These are phyloP conservation scores for Lantana camara DNA, from an alignment of 257 asterid genomes.

Conservation along the genomic window DNA sequence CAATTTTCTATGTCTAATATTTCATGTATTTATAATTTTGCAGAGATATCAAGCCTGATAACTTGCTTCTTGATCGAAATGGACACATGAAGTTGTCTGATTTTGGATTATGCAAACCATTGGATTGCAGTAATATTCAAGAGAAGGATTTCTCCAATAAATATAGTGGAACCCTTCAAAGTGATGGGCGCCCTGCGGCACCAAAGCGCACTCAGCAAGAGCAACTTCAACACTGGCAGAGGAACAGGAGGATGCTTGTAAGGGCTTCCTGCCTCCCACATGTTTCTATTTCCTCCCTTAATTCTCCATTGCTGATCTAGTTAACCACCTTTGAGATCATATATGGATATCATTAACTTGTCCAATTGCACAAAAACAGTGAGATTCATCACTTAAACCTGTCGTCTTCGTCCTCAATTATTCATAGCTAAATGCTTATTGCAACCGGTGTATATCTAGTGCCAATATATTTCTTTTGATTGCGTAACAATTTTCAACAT, in stretches of 20 bases:
- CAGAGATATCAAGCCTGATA: conserved; percentile 94
- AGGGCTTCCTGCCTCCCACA: conserved; percentile 29
- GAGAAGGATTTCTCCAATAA: conserved; percentile 77
- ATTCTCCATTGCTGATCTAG: conserved; percentile 11
- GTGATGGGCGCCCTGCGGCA: conserved; percentile 79
- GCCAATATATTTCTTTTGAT: neutral
- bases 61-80: conserved; percentile 74
- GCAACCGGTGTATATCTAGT: neutral
- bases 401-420: neutral
- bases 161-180: conserved; percentile 68
- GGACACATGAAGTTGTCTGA: conserved; percentile 91
- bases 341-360: neutral
- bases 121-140: conserved; percentile 80
- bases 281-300: conserved; percentile 6
- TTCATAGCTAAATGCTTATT: neutral
- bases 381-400: neutral
- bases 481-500: neutral
- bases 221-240: conserved; percentile 80
- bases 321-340: neutral
- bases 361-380: neutral
- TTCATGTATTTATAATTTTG: conserved; percentile 24
- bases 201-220: conserved; percentile 80
- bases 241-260: conserved; percentile 85
- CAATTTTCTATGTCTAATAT: conserved; percentile 7
- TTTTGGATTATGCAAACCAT: conserved; percentile 83